Evolutionary conservation across 2,329 filamentous ascomycete genomes (phyloP).

Genomic region (Pseudopithomyces maydicus): DNA sequence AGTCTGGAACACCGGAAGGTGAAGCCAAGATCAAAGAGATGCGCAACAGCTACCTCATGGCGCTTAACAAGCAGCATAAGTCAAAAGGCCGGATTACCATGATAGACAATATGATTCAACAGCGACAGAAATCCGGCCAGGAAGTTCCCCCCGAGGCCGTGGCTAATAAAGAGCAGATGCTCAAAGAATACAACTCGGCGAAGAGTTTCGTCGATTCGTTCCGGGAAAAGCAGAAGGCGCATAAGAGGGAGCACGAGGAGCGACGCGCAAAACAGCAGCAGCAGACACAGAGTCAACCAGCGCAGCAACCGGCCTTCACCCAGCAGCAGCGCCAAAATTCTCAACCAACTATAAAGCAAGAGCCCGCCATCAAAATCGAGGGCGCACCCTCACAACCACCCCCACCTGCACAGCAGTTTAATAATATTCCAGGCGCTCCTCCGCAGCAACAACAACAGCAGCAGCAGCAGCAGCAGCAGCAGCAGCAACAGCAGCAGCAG

Average conservation of each 20-base stretch:
- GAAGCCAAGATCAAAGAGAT: conserved; percentile 43
- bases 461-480: conserved; percentile 3
- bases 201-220: conserved; percentile 44
- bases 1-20: conserved; percentile 41
- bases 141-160: conserved; percentile 39
- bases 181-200: conserved; percentile 34
- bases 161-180: conserved; percentile 30
- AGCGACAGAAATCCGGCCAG: conserved; percentile 37
- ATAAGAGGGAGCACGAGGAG: conserved; percentile 38
- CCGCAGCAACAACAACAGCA: conserved; percentile 22
- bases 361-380: conserved; percentile 45
- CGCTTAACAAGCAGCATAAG: conserved; percentile 39
- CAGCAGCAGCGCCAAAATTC: conserved; percentile 33
- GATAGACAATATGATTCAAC: conserved; percentile 33
- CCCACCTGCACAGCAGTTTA: conserved; percentile 31
- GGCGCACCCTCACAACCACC: conserved; percentile 29
- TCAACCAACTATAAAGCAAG: conserved; percentile 35
- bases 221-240: conserved; percentile 37
- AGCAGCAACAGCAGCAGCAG: conserved; percentile 20
- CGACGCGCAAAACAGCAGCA: conserved; percentile 41
- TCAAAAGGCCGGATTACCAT: conserved; percentile 30
- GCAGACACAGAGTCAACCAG: conserved; percentile 13
- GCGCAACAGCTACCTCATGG: conserved; percentile 40
- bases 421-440: conserved; percentile 25
- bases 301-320: conserved; percentile 22